These are phyloP conservation scores for Aspergillus ustus DNA, from an alignment of 2,329 filamentous ascomycete species.

Conservation along the genomic window DNA sequence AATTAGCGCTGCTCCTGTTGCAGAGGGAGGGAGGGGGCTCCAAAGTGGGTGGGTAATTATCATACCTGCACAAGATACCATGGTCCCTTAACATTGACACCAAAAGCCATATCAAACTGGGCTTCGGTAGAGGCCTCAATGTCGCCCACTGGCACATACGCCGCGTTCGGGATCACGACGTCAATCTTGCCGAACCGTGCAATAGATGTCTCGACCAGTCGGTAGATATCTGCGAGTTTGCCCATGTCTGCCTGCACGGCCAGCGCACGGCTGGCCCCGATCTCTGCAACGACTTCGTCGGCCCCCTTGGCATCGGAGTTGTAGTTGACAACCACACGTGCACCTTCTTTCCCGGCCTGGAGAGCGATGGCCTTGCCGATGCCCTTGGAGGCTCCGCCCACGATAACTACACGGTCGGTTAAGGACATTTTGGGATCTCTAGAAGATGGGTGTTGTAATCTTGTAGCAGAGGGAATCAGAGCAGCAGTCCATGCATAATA, in stretches of 20 bases:
- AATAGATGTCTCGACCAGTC: constrained; percentile 55
- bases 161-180: constrained; percentile 61
- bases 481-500: too few relatives aligned
- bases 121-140: constrained; percentile 55
- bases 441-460: too few relatives aligned
- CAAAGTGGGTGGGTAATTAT: neutral
- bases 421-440: neutral
- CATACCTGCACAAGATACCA: constrained; percentile 50
- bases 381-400: constrained; percentile 2
- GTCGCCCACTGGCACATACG: constrained; percentile 52
- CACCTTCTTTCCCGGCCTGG: constrained; percentile 1
- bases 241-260: constrained; percentile 61
- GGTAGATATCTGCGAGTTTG: constrained; percentile 49
- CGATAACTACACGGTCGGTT: neutral
- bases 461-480: too few relatives aligned
- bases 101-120: constrained; percentile 55
- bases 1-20: neutral
- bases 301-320: constrained; percentile 56
- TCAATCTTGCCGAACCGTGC: constrained; percentile 60
- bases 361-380: constrained; percentile 1
- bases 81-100: constrained; percentile 61
- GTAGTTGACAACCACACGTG: neutral
- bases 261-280: constrained; percentile 51
- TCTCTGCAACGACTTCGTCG: constrained; percentile 54
- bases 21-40: too few relatives aligned